phyloP scores from a whole-genome alignment of 805 yeast genomes.

The Kluyveromyces siamensis region DNA sequence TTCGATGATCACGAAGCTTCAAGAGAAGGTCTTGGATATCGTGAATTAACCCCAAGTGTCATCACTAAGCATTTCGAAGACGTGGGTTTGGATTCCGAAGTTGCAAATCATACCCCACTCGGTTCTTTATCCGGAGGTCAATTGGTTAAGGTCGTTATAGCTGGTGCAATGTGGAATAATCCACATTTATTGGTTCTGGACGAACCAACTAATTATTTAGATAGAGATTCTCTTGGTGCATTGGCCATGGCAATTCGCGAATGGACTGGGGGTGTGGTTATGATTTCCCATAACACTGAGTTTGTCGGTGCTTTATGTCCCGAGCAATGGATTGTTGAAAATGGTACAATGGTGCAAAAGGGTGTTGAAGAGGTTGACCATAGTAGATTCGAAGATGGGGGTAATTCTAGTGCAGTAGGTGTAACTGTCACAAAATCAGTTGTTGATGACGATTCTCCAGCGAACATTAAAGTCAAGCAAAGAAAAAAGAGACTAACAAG shows the following conservation, averaged over 20 bases:
- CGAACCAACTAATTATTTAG: conserved; percentile 97
- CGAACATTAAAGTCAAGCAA: conserved; percentile 84
- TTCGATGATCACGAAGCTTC: conserved; percentile 99
- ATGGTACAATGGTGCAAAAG: conserved; percentile 80
- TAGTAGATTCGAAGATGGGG: conserved; percentile 76
- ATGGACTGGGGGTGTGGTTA: conserved; percentile 97
- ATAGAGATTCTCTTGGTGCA: conserved; percentile 96
- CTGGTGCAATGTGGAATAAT: conserved; percentile 99
- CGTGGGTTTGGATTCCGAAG: conserved; percentile 95
- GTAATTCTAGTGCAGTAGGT: conserved; percentile 40
- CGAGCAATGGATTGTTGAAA: conserved; percentile 95
- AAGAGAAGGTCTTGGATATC: conserved; percentile 97
- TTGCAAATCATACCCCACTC: conserved; percentile 96
- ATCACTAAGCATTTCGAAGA: conserved; percentile 95
- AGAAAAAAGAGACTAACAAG: conserved; percentile 97
- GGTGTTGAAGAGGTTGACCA: conserved; percentile 70
- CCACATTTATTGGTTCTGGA: conserved; percentile 94
- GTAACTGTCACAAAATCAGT: conserved; percentile 39
- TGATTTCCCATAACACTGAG: conserved; percentile 96
- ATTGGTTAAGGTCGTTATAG: conserved; percentile 94
- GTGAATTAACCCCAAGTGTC: conserved; percentile 85
- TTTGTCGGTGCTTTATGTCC: conserved; percentile 97
- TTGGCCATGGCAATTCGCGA: conserved; percentile 95
- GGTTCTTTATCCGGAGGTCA: conserved; percentile 98
- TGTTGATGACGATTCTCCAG: conserved; percentile 81